Evolutionary conservation across 805 yeast genomes (phyloP), one percentile per base, ranked within the genome.

Genomic region (Wickerhamomyces bovis): DNA sequence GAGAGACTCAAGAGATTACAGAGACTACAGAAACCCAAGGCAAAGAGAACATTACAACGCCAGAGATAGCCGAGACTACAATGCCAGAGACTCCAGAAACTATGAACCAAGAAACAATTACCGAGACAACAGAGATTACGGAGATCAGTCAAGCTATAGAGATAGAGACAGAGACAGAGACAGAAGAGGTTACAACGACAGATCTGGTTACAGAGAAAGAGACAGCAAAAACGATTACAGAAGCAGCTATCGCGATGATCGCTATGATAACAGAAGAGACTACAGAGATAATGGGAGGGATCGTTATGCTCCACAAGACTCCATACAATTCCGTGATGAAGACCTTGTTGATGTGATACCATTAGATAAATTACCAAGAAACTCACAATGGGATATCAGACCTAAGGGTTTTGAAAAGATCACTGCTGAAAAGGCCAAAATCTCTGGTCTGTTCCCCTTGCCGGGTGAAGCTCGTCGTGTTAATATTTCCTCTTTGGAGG

Each of bases 341-440:
- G 66, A 68, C 13, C 59, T 79, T 13, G 61, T 62, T 5, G 60
- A 63, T 19, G 76, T 73, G 0, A 60, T 69, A 0, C 71, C 83
- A 0, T 64, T 87, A 26, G 75, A 77, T 39, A 68, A 76, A 40
- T 62, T 85, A n/a, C 66, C 68, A 42, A 68, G 82, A 12, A 56
- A 65, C 12, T 71, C 87, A 0, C 66, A 71, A 42, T 88, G 95
- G 95, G 94, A 87, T 43, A 67, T 76, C 21, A 72, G 74, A 30
- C 89, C 95, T 1, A 70, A 71, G 50, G 92, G 88, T 0, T 84
- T 84, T 60, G 94, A 86, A 57, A 75, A 77, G 7, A 80, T 85
- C 1, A 75, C 85, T 2, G 85, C 94, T 0, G 86, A 81, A 50
- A 71, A 83, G 49, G 95, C 94, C 6, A 89, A 88, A 56, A 66